Evolutionary conservation across 345 rosid species (phyloP).

Genomic region (Salix brachista): DNA sequence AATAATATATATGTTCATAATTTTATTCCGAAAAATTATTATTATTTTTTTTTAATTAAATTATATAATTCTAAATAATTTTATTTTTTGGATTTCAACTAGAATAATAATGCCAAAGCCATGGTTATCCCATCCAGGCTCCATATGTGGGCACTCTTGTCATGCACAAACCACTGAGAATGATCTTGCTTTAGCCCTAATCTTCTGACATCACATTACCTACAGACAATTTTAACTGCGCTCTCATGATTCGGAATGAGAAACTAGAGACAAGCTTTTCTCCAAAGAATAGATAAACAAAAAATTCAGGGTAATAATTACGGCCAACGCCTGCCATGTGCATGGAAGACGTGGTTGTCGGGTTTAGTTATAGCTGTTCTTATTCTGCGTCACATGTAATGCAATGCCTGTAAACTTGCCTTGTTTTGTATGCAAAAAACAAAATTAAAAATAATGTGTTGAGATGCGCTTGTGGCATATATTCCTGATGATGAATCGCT

Average conservation of each 20-base stretch:
- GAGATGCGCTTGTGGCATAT: background rate
- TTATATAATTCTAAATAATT: too few relatives aligned
- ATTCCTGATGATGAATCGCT: background rate
- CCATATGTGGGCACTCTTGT: background rate
- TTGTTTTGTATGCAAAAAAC: background rate
- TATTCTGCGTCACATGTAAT: background rate
- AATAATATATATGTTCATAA: too few relatives aligned
- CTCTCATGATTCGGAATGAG: background rate
- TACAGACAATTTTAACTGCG: too few relatives aligned
- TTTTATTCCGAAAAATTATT: accelerated
- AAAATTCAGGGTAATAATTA: too few relatives aligned
- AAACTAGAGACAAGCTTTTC: background rate
- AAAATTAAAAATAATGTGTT: background rate
- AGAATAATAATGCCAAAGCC: background rate
- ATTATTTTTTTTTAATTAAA: too few relatives aligned
- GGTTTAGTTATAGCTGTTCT: background rate
- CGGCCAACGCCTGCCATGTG: background rate
- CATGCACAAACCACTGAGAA: too few relatives aligned
- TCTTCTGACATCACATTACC: too few relatives aligned
- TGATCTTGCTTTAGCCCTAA: too few relatives aligned
- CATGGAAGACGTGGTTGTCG: background rate
- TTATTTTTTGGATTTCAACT: too few relatives aligned
- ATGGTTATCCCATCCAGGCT: background rate
- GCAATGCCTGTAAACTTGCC: background rate
- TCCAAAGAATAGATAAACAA: background rate